Evolutionary conservation across 2,329 filamentous ascomycete species (phyloP).

Genomic region (Colletotrichum sp.): DNA sequence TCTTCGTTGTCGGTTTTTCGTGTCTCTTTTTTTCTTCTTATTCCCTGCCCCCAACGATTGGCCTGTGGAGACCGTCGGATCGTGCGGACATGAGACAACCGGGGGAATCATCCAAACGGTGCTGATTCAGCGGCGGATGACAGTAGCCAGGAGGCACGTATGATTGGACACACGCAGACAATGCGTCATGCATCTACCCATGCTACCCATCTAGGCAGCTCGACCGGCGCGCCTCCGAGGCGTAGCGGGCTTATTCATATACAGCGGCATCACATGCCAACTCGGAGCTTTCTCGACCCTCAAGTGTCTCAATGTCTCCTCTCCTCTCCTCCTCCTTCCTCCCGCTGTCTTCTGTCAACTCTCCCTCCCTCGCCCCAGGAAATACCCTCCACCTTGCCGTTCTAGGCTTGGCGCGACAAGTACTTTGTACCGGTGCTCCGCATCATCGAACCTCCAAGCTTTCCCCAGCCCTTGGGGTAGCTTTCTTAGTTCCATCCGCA

Average conservation of each 20-base stretch:
- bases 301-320: not conserved
- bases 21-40: not conserved
- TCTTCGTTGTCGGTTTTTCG: not conserved
- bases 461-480: constrained; percentile 11
- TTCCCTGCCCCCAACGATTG: constrained; percentile 7
- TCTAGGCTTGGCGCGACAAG: constrained; percentile 14
- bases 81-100: constrained; percentile 12
- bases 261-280: constrained; percentile 25
- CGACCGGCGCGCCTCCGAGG: not conserved
- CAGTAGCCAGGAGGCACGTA: not conserved
- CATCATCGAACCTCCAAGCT: constrained; percentile 13
- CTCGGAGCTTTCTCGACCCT: not conserved
- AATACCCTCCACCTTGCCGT: constrained; percentile 6
- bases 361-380: constrained; percentile 7
- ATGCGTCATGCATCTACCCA: not conserved
- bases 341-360: constrained; percentile 17
- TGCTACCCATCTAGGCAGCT: not conserved
- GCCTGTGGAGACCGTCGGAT: not conserved
- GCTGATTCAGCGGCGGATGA: not conserved
- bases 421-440: constrained; percentile 10
- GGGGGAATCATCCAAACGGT: constrained; percentile 1
- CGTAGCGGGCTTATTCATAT: not conserved
- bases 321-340: not conserved
- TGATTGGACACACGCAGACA: not conserved
- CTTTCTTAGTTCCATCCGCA: constrained; percentile 1